Conservation (phyloP, 306 rosid species). For the Morella rubra region DNA sequence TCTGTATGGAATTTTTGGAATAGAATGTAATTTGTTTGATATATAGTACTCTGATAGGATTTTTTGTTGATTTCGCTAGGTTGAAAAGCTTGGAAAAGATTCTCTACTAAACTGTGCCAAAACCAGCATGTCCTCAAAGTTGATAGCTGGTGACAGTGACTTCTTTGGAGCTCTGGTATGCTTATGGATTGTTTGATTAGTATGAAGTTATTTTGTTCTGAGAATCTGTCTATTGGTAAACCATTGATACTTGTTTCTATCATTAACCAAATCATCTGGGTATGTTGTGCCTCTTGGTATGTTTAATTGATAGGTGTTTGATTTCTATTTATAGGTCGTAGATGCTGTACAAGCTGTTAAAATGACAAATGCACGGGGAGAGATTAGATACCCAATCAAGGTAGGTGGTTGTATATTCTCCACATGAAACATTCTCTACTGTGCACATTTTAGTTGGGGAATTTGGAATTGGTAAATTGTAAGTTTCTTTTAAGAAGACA, state of each 20-base stretch:
- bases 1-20: constrained; percentile 6
- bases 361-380: constrained; percentile 94
- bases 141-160: constrained; percentile 92
- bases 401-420: constrained; percentile 42
- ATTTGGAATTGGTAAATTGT: neutral
- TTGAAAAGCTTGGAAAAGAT: constrained; percentile 93
- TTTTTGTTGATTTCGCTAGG: constrained; percentile 43
- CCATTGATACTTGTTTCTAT: neutral
- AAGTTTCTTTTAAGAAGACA: neutral
- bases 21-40: constrained; percentile 5
- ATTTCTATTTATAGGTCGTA: constrained; percentile 63
- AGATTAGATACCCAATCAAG: constrained; percentile 92
- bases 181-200: neutral
- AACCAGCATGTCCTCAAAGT: constrained; percentile 99
- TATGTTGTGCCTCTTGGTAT: neutral
- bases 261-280: neutral
- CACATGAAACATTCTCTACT: constrained; percentile 6
- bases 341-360: constrained; percentile 89
- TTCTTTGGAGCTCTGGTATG: constrained; percentile 92
- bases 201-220: constrained; percentile 4
- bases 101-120: constrained; percentile 86
- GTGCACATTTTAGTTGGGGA: neutral
- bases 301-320: constrained; percentile 9
- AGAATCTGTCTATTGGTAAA: constrained; percentile 2
- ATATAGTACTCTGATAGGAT: constrained; percentile 7